Percentiles rank a stretch among this genome's conserved stretches.
Evolutionary conservation across 139 green algal genomes (phyloP).

Genomic region (Chlamydomonas asymmetrica): DNA sequence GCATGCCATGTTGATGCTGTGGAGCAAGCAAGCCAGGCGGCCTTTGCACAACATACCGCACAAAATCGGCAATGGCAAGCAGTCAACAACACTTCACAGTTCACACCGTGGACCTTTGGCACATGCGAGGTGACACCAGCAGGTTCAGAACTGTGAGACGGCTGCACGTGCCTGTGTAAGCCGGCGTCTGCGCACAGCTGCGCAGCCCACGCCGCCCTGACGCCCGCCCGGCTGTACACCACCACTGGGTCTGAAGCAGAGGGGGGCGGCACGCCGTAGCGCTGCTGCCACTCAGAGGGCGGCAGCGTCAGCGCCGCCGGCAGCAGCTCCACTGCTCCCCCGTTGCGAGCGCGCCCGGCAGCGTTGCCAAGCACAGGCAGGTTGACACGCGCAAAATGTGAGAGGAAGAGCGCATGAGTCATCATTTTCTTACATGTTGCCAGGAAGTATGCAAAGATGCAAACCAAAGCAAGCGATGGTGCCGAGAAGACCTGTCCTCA

Average conservation of each 20-base stretch:
- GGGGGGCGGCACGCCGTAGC: slow-evolving; percentile 5
- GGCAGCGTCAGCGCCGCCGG: slow-evolving; percentile 12
- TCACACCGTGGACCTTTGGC: not conserved
- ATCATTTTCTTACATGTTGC: too few species aligned
- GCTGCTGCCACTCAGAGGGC: not conserved
- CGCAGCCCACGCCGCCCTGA: slow-evolving; percentile 23
- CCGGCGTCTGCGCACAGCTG: slow-evolving; percentile 24
- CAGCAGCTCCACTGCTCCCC: slow-evolving; percentile 17
- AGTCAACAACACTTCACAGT: too few species aligned
- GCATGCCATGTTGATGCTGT: not conserved
- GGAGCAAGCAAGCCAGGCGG: not conserved
- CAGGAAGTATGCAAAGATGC: too few species aligned
- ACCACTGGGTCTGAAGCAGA: not conserved
- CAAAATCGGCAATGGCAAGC: not conserved
- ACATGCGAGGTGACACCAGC: not conserved
- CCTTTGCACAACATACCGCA: not conserved
- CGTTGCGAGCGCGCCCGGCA: not conserved
- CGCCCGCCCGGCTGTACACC: not conserved
- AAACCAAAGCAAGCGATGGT: too few species aligned
- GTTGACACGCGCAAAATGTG: not conserved
- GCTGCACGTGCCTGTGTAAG: not conserved
- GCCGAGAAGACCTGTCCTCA: not conserved
- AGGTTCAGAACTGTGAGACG: not conserved
- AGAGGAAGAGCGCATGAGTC: not conserved
- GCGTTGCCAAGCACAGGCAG: not conserved